Conservation (phyloP, 139 green algal species). For the Raphidocelis subcapitata region DNA sequence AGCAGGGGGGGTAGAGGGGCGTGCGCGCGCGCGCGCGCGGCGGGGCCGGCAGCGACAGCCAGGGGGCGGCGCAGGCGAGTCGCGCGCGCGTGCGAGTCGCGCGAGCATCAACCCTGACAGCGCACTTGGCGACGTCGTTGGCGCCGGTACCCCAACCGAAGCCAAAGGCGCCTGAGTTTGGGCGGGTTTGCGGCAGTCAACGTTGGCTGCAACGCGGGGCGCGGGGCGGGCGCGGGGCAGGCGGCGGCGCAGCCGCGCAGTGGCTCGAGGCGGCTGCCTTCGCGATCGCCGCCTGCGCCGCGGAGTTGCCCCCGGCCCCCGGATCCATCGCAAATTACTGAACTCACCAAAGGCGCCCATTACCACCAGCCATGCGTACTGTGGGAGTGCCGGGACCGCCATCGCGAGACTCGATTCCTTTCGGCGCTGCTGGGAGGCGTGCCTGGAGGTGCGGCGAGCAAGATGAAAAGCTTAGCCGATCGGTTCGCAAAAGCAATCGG, state of each 20-base stretch:
- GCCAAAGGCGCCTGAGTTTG: background rate
- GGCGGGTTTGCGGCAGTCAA: background rate
- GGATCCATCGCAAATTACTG: constrained; percentile 6
- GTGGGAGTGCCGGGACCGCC: background rate
- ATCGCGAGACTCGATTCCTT: background rate
- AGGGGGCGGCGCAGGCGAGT: too few species aligned
- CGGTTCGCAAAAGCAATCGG: too few species aligned
- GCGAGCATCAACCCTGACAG: too few species aligned
- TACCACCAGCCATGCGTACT: constrained; percentile 35
- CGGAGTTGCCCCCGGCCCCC: background rate
- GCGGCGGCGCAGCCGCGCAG: background rate
- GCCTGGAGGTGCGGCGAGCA: too few species aligned
- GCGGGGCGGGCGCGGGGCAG: background rate
- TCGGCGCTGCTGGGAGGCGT: too few species aligned
- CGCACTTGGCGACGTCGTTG: constrained; percentile 42
- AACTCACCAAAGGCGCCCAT: constrained; percentile 21
- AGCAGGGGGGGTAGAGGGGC: too few species aligned
- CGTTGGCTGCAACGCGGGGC: background rate
- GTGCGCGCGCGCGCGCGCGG: too few species aligned
- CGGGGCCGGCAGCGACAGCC: too few species aligned
- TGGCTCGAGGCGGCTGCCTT: background rate
- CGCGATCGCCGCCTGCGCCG: background rate
- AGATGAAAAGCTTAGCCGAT: too few species aligned
- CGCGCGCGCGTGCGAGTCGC: too few species aligned
- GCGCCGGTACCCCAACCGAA: constrained; percentile 28